Percentiles rank a stretch among this genome's conserved stretches.
These are phyloP conservation scores for Coemansia sp. DNA, from an alignment of 192 early-diverging fungal genomes.

Conservation along the genomic window DNA sequence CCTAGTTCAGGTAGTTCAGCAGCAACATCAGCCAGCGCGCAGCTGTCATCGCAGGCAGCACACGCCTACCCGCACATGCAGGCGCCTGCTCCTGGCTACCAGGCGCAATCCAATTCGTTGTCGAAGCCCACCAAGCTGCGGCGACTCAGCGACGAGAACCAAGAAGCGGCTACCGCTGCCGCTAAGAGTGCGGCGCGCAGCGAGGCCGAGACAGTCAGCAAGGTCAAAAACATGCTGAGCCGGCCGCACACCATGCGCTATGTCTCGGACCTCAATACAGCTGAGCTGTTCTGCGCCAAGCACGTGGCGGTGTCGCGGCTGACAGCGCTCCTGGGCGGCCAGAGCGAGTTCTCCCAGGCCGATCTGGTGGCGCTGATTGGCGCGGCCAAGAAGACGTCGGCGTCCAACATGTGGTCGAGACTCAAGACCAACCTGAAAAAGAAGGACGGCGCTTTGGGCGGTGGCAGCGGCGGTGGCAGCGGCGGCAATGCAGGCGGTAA, in stretches of 20 bases:
- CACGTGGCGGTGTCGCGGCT: slow-evolving; percentile 79
- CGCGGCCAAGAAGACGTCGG: slow-evolving; percentile 61
- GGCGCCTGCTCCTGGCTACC: neutral
- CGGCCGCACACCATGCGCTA: slow-evolving; percentile 49
- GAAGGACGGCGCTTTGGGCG: slow-evolving; percentile 37
- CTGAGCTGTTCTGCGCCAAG: slow-evolving; percentile 81
- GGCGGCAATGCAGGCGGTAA: slow-evolving; percentile 13
- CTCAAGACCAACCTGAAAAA: slow-evolving; percentile 64
- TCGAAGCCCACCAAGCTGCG: slow-evolving; percentile 43
- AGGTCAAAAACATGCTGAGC: slow-evolving; percentile 48
- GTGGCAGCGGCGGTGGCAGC: slow-evolving; percentile 9
- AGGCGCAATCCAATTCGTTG: neutral
- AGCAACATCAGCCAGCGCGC: slow-evolving; percentile 3
- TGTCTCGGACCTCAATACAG: slow-evolving; percentile 55
- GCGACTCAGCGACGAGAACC: slow-evolving; percentile 33
- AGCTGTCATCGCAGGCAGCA: neutral
- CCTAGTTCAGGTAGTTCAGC: too few relatives aligned
- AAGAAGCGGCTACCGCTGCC: neutral
- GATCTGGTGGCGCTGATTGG: slow-evolving; percentile 79
- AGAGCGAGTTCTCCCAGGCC: slow-evolving; percentile 62
- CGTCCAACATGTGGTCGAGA: slow-evolving; percentile 64
- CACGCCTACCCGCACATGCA: neutral
- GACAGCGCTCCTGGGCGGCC: slow-evolving; percentile 61
- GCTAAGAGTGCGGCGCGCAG: neutral
- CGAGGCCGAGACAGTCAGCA: slow-evolving; percentile 35